Conservation (phyloP, 2,329 filamentous ascomycete species). For the Diaporthe vexans region DNA sequence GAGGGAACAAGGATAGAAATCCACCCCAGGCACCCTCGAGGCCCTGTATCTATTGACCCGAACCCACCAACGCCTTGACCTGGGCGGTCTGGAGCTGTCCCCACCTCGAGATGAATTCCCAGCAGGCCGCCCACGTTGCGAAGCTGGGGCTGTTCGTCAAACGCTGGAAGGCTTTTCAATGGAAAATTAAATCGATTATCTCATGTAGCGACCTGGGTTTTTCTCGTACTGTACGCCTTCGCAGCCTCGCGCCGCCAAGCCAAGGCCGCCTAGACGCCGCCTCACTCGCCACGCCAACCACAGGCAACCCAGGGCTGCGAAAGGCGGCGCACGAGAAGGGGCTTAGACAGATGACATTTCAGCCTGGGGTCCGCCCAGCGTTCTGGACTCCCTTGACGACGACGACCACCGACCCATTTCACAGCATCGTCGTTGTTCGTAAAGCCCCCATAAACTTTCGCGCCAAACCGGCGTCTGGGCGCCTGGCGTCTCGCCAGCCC, state of each 20-base stretch:
- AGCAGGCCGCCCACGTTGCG: not conserved
- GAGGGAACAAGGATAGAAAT: not conserved
- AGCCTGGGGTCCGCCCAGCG: slow-evolving; percentile 14
- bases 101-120: not conserved
- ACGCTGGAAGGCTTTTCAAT: not conserved
- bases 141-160: not conserved
- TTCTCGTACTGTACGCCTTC: slow-evolving; percentile 13
- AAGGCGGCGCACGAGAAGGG: not conserved
- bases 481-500: slow-evolving; percentile 11
- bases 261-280: not conserved
- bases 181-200: not conserved
- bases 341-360: not conserved
- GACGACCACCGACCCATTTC: not conserved
- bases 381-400: not conserved
- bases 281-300: slow-evolving; percentile 1
- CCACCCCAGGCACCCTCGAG: not conserved
- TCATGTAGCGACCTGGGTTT: not conserved
- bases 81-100: slow-evolving; percentile 10
- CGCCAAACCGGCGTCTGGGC: slow-evolving; percentile 19
- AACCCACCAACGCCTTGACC: slow-evolving; percentile 17
- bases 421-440: not conserved
- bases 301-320: not conserved
- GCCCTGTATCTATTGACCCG: slow-evolving; percentile 12
- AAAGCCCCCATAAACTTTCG: not conserved
- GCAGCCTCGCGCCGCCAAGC: slow-evolving; percentile 25